Conservation (phyloP, 2,329 filamentous ascomycete genomes). For the Fonsecaea nubica region DNA sequence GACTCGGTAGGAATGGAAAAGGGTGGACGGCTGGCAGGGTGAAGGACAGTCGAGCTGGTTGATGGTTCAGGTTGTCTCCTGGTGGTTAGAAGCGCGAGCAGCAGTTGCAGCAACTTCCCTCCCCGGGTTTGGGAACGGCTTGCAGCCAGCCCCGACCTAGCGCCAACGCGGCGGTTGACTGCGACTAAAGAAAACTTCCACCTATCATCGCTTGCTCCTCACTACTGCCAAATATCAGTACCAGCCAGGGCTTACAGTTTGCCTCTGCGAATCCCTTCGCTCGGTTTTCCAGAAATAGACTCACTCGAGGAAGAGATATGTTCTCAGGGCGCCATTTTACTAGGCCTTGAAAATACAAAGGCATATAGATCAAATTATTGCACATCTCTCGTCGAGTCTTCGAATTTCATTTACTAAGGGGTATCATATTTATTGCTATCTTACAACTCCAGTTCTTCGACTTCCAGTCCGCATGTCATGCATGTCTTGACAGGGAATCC, state of each 20-base stretch:
- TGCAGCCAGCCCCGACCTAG: conserved; percentile 9
- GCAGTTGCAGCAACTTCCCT: conserved; percentile 14
- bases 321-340: background rate
- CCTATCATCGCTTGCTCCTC: background rate
- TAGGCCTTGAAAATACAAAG: background rate
- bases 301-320: background rate
- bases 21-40: conserved; percentile 10
- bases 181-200: conserved; percentile 8
- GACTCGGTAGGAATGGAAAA: background rate
- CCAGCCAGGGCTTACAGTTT: background rate
- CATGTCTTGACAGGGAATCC: conserved; percentile 72
- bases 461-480: conserved; percentile 70
- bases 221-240: background rate
- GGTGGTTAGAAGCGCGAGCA: conserved; percentile 24
- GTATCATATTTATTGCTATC: conserved; percentile 8
- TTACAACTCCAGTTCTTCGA: conserved; percentile 69
- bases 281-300: background rate
- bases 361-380: background rate
- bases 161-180: conserved; percentile 19
- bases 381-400: background rate
- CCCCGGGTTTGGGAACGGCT: conserved; percentile 14
- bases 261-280: background rate
- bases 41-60: background rate
- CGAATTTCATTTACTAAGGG: background rate
- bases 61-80: conserved; percentile 15